Conservation (phyloP, 805 yeast species). For the Tetrapisispora pingtungensis region DNA sequence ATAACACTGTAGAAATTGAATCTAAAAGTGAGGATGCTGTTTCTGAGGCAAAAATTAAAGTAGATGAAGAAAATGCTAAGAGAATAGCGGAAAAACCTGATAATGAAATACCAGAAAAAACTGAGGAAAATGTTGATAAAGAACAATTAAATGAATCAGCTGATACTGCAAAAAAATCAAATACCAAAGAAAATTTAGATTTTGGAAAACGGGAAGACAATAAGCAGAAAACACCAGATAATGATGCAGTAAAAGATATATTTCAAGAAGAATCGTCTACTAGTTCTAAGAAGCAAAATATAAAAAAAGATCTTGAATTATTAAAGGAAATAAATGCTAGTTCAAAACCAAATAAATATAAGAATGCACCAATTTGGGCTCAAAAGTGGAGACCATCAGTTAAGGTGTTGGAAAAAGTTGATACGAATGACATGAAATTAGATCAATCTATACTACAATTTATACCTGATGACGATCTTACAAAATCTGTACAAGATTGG, state of each 20-base stretch:
- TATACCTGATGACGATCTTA: constrained; percentile 68
- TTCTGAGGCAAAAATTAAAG: not conserved
- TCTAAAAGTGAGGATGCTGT: not conserved
- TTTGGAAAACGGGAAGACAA: not conserved
- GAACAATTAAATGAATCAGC: not conserved
- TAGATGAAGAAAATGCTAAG: not conserved
- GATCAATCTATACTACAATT: constrained; percentile 48
- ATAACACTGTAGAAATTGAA: not conserved
- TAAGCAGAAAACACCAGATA: constrained; percentile 1
- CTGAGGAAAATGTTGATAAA: no score
- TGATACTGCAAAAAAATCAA: not conserved
- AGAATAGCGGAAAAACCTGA: no score
- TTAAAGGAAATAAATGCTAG: constrained; percentile 23
- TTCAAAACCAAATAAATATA: constrained; percentile 52
- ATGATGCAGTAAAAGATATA: constrained; percentile 12
- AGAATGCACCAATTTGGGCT: constrained; percentile 75
- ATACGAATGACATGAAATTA: constrained; percentile 25
- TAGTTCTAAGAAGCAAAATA: constrained; percentile 24
- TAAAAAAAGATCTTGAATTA: constrained; percentile 24
- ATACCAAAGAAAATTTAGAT: not conserved
- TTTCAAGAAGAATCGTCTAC: constrained; percentile 26
- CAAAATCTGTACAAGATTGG: constrained; percentile 81
- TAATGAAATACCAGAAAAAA: not conserved
- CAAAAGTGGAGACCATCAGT: constrained; percentile 51
- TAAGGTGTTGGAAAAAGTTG: constrained; percentile 25